Evolutionary conservation across 345 rosid genomes (phyloP), one percentile per base, ranked within the genome.

Genomic region (Murraya koenigii): DNA sequence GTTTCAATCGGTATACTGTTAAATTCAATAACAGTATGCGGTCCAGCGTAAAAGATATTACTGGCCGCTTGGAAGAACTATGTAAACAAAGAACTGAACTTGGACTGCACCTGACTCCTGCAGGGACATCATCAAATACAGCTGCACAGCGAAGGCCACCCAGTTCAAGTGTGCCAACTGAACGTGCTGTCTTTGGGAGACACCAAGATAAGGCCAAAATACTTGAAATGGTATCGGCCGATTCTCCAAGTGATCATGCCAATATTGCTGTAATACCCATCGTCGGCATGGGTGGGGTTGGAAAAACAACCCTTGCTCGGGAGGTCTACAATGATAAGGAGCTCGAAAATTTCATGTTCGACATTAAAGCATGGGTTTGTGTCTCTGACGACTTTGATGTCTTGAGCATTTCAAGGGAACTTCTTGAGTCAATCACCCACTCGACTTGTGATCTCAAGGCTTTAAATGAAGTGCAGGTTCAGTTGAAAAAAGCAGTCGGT

Each of bases 291-390:
- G n/a, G n/a, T n/a, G n/a, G n/a, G n/a, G n/a, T n/a, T n/a, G n/a
- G n/a, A n/a, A n/a, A n/a, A n/a, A n/a, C n/a, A n/a, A n/a, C n/a
- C n/a, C n/a, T n/a, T n/a, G n/a, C n/a, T n/a, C 55, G 22, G 17
- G 54, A 39, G 30, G 33, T 67, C 9, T 67, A 67, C 71, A 67
- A 67, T 41, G 71, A 67, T 28, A 67, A 15, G 55, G 71, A 17
- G 2, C 5, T 67, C 1, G 7, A 39, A 39, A 55, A 39, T 3
- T 23, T 14, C 71, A 23, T 28, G 8, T 62, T 62, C 17, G 66
- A 67, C 0, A 1, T 44, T 13, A 67, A 41, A 25, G 71, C 30
- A 0, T 67, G 54, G 71, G 55, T 41, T 39, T 39, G 22, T 41
- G 33, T 67, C 33, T 41, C 71, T 0, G 1, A 67, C 0, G 22